Percentiles rank a stretch among this genome's conserved stretches.
Evolutionary conservation across 2,329 filamentous ascomycete species (phyloP).

Genomic region (Didymella sp.): DNA sequence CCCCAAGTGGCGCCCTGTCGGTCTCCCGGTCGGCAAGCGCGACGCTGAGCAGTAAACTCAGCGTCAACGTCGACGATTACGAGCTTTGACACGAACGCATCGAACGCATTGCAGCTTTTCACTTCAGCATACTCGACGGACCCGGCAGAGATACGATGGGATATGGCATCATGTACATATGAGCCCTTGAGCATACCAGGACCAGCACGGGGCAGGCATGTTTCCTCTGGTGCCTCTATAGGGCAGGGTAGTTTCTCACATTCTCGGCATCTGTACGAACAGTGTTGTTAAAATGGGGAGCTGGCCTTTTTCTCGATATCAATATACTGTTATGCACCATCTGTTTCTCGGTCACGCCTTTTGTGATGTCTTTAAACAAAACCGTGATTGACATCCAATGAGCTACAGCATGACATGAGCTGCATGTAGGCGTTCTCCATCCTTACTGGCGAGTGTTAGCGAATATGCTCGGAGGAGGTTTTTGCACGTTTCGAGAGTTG

Average conservation of each 20-base stretch:
- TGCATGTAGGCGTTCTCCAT: constrained; percentile 6
- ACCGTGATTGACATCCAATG: no score
- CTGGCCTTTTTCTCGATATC: constrained; percentile 12
- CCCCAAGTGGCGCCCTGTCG: constrained; percentile 21
- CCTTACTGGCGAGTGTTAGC: constrained; percentile 6
- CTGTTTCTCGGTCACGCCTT: neutral
- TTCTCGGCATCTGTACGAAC: neutral
- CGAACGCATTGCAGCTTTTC: constrained; percentile 8
- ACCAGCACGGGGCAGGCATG: constrained; percentile 1
- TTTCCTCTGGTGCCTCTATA: neutral
- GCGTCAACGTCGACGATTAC: neutral
- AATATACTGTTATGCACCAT: constrained; percentile 13
- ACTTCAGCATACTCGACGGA: constrained; percentile 2
- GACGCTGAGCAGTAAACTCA: constrained; percentile 31
- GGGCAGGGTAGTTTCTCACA: constrained; percentile 12
- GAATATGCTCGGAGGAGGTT: constrained; percentile 17
- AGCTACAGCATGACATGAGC: constrained; percentile 16
- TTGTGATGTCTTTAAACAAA: neutral
- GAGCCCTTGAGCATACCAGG: constrained; percentile 3
- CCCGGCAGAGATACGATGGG: constrained; percentile 1
- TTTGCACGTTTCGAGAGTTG: constrained; percentile 2
- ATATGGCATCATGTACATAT: constrained; percentile 4
- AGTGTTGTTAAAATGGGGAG: constrained; percentile 7
- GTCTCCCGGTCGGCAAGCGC: constrained; percentile 37
- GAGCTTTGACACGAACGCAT: neutral